phyloP scores from a whole-genome alignment of 1,139 yeast genomes.

The Zhuliangozyma parablackwelliae region DNA sequence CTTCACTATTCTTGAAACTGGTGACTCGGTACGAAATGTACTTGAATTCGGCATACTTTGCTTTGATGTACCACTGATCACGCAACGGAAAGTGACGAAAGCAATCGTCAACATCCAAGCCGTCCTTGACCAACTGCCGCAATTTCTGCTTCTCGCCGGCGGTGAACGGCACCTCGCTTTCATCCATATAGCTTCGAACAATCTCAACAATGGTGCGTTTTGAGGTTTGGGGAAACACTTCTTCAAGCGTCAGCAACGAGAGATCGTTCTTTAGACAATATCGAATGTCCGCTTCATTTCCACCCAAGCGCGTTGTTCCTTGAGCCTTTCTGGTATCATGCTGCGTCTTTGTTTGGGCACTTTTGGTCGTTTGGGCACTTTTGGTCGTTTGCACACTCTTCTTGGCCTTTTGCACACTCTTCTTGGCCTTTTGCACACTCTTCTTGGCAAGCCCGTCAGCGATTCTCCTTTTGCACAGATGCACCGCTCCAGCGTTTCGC shows the following conservation, averaged over 20 bases:
- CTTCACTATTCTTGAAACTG: constrained; percentile 25
- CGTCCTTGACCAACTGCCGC: constrained; percentile 6
- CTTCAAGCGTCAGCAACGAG: constrained; percentile 6
- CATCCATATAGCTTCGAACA: neutral
- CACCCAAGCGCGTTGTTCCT: neutral
- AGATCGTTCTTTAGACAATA: constrained; percentile 10
- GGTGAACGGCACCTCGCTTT: constrained; percentile 10
- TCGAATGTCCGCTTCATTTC: too few relatives aligned
- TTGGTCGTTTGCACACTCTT: too few relatives aligned
- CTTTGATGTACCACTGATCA: constrained; percentile 12
- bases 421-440: too few relatives aligned
- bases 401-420: too few relatives aligned
- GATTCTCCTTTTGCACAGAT: too few relatives aligned
- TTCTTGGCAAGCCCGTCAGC: too few relatives aligned
- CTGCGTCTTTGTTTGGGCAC: too few relatives aligned
- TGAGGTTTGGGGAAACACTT: constrained; percentile 6
- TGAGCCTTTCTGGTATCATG: too few relatives aligned
- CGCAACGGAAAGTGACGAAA: constrained; percentile 12
- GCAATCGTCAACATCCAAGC: constrained; percentile 8
- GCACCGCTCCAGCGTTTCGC: too few relatives aligned
- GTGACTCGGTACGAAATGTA: constrained; percentile 19
- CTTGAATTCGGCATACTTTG: constrained; percentile 17
- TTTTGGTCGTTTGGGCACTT: too few relatives aligned
- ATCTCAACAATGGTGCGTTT: constrained; percentile 3
- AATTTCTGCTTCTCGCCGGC: constrained; percentile 13